Evolutionary conservation across 2,329 filamentous ascomycete genomes (phyloP), one percentile per base, ranked within the genome.

Genomic region (Bertia moriformis): DNA sequence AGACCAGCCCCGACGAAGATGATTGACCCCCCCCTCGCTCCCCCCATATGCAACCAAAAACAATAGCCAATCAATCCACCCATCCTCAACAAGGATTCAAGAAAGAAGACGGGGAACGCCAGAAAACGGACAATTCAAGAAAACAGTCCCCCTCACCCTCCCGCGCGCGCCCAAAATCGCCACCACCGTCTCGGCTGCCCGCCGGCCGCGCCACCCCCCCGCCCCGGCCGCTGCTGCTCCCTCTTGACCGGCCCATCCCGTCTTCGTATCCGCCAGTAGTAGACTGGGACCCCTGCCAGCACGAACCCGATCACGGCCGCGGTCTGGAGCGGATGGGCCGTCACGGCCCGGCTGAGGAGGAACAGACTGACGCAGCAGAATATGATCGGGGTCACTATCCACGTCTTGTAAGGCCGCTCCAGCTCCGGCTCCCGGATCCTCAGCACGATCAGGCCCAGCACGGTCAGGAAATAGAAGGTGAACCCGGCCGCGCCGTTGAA

Each of bases 381-480:
- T 0, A 66, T 48, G 0, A 64, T 39, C 0, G 73, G 73, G 7
- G 75, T 58, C 2, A 66, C 18, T 0, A 74, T 47, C 13, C 57
- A 53, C 0, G 73, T 67, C 49, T 67, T 69, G 47, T 78, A 79
- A 0, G 74, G 73, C 10, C 74, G 54, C 0, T 58, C 46, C 2
- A 79, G 56, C 0, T 56, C 51, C 0, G 73, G 74, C 49, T 78
- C 71, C 1, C 69, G 63, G 40, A 63, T 64, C 12, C 74, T 65
- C 33, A 79, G 53, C 14, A 77, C 55, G 7, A 78, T 58, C 1
- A 71, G 66, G 0, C 73, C 74, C 0, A 77, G 47, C 0, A 78
- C 73, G 0, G 73, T 73, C 19, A 77, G 59, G 48, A 78, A 74
- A 56, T 78, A 78, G 53, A 78, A 79, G 0, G 73, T 67, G 49